Evolutionary conservation across 2,329 filamentous ascomycete genomes (phyloP), one percentile per base, ranked within the genome.

Genomic region (Aureobasidium sp.): DNA sequence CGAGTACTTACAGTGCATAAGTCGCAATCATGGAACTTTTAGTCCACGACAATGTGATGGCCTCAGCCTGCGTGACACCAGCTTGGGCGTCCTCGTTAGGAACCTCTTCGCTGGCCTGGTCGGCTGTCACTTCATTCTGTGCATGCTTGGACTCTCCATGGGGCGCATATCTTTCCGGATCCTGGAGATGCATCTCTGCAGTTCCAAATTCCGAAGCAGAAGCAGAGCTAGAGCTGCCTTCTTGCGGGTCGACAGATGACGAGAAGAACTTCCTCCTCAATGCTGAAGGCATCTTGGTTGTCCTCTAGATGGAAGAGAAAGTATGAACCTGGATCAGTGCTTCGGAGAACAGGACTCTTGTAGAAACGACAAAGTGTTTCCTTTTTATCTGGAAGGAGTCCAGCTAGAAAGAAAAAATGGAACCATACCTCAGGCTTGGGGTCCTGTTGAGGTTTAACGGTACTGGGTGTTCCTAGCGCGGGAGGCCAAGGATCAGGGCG

Each of bases 31-130:
- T 64, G 0, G 69, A 69, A n/a, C 64, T 63, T 61, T 70, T 73
- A 59, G 65, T 68, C 74, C 74, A 76, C 8, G 72, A 69, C 48
- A 70, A 65, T 1, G 74, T 75, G 36, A 74, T 73, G 37, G 73
- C 73, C 53, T 74, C 70, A 15, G 71, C 69, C n/a, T 72, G 69
- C 65, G 73, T 67, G 6, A 76, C 71, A 62, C 74, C 74, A 27
- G 65, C 62, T 39, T 74, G 71, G 50, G 71, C 73, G 3, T 69
- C 67, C 29, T 72, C 68, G n/a, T 69, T 70, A 6, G 67, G 67
- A 12, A 46, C 13, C 20, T 63, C 62, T 20, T 60, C 47, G 36
- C 47, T 61, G 46, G 53, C 46, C 8, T 41, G n/a, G 24, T 63
- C 51, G 39, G 53, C 60, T 8, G 44, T 55, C 51, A 63, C 61